These are phyloP conservation scores for Boletellus ananas DNA, from an alignment of 768 basidiomycete genomes.

Conservation along the genomic window DNA sequence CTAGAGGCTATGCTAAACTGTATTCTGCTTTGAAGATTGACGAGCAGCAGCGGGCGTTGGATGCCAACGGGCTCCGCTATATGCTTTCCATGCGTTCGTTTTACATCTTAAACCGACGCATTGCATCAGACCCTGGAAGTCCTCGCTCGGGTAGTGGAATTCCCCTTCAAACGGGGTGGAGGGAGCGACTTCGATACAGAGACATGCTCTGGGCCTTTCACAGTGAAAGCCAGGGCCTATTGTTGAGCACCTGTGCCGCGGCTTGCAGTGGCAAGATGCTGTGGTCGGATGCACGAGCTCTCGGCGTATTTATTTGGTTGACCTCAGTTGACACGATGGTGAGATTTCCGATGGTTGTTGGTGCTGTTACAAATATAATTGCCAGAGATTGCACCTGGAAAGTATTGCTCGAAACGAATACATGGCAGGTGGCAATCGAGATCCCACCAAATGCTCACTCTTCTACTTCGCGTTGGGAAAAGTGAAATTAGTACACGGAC, in stretches of 20 bases:
- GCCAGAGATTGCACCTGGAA: conserved; percentile 78
- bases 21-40: conserved; percentile 58
- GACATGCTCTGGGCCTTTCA: conserved; percentile 98
- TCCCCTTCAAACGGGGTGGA: conserved; percentile 49
- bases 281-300: conserved; percentile 83
- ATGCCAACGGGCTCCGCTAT: conserved; percentile 90
- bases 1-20: not conserved
- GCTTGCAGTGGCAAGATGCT: conserved; percentile 83
- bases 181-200: conserved; percentile 82
- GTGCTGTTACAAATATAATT: not conserved
- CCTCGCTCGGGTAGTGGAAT: conserved; percentile 41
- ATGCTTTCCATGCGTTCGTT: conserved; percentile 91
- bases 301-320: conserved; percentile 89
- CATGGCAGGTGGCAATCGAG: conserved; percentile 80
- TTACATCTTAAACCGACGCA: conserved; percentile 73
- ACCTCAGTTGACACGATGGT: conserved; percentile 77
- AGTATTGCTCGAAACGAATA: conserved; percentile 89
- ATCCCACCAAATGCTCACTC: conserved; percentile 85
- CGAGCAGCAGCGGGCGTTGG: conserved; percentile 85
- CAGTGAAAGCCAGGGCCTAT: conserved; percentile 87
- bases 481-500: conserved; percentile 83
- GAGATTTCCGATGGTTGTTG: conserved; percentile 24
- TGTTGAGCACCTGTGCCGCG: conserved; percentile 64
- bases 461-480: conserved; percentile 96
- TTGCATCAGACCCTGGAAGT: conserved; percentile 45